Base-by-base conservation (phyloP, 495 filamentous ascomycete genomes). In the Eremomyces bilateralis region DNA sequence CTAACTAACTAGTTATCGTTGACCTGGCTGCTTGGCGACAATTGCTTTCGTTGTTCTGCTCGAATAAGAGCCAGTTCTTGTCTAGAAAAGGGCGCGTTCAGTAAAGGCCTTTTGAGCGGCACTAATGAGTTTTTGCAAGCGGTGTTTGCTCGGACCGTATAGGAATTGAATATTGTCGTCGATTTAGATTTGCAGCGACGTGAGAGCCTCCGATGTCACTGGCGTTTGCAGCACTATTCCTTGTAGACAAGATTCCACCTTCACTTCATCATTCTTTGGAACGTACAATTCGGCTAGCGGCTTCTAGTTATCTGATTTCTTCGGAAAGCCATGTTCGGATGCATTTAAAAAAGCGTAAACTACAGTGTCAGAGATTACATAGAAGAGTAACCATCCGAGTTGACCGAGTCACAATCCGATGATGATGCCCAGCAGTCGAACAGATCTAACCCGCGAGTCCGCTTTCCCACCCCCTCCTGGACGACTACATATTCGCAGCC, bases 31-130 rank as follows among this genome's bases (percentile, higher is more conserved):
- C 31, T 24, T 25, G 17, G 19, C 39, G 39, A 17, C 25, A 36
- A 30, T 37, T 37, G 28, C 33, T 37, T 21, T 41, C 28, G 34
- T 41, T 37, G 20, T 41, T 41, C 33, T 36, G 24, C 28, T 41
- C 12, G 18, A 41, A 37, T n/a, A 41, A 20, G 1, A 41, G 27
- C 17, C 34, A 28, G 19, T 36, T 41, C 25, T 37, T n/a, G 31
- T 37, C 16, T 13, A 21, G 33, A 17, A 36, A 22, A 41, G 39
- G 2, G 34, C 19, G 33, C 39, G 16, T 28, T 33, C 28, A 10
- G 34, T 25, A 31, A 41, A 41, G 24, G 12, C 36, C 21, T 35
- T 40, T 5, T 27, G 21, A 18, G 33, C 38, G 21, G 33, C 31
- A 22, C 36, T 40, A 27, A 34, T 34, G 15, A 41, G 34, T 25